phyloP scores from a whole-genome alignment of 2,329 filamentous ascomycete species.

The Trichoderma atrobrunneum region DNA sequence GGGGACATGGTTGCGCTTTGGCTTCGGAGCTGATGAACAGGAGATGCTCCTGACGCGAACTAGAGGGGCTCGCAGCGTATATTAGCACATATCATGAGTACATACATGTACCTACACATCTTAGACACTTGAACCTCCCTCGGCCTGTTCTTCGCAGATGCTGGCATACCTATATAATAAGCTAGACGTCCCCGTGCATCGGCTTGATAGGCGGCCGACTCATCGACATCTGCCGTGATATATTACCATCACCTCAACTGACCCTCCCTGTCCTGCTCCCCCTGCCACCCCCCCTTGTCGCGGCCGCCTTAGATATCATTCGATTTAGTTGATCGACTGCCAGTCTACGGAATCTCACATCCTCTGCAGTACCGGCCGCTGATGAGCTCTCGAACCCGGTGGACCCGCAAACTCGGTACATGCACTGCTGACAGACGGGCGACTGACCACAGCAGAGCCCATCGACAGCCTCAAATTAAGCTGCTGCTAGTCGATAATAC shows the following conservation, averaged over 20 bases:
- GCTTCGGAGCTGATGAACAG: not conserved
- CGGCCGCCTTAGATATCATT: not conserved
- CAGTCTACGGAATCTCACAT: not conserved
- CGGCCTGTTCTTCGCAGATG: not conserved
- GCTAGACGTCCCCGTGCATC: conserved; percentile 9
- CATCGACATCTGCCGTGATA: conserved; percentile 14
- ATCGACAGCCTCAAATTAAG: conserved; percentile 14
- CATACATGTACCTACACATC: not conserved
- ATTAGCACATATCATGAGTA: no score
- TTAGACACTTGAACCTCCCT: not conserved
- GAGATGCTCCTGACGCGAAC: not conserved
- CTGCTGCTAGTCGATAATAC: not conserved
- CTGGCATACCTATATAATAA: not conserved
- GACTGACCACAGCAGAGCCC: conserved; percentile 17
- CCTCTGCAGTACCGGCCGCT: conserved; percentile 1
- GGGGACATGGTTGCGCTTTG: not conserved
- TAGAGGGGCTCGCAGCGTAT: not conserved
- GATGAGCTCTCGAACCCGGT: not conserved
- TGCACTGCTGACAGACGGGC: conserved; percentile 20
- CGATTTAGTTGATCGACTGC: conserved; percentile 10
- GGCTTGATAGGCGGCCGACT: not conserved
- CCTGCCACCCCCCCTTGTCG: not conserved
- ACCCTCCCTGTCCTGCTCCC: not conserved
- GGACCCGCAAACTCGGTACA: conserved; percentile 16
- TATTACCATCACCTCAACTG: not conserved